Conservation (phyloP, 352 stramenopile genomes). For the Blastocystis sp. region DNA sequence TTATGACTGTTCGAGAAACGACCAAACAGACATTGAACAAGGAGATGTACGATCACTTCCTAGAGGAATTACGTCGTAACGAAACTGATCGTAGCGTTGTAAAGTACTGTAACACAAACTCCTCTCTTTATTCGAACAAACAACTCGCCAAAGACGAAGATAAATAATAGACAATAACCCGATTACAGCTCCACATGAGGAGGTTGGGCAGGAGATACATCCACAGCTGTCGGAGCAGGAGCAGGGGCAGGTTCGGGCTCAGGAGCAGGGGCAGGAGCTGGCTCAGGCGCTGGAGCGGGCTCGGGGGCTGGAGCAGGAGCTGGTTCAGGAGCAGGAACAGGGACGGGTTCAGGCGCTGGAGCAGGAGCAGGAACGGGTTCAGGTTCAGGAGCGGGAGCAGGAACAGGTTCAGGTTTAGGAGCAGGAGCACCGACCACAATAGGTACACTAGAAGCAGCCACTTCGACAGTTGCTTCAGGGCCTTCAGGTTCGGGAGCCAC, state of each 20-base stretch:
- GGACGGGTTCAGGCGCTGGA: not conserved
- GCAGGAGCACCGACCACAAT: not conserved
- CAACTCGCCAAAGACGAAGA: not conserved
- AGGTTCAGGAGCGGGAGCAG: conserved; percentile 9
- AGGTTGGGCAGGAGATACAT: not conserved
- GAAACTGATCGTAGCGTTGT: conserved; percentile 23
- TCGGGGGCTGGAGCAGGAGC: not conserved
- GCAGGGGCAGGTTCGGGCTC: not conserved
- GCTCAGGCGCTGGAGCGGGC: not conserved
- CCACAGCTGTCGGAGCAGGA: not conserved
- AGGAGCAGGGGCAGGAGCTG: not conserved
- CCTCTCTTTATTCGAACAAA: not conserved
- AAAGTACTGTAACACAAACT: not conserved
- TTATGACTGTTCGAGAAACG: not conserved
- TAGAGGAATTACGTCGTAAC: not conserved
- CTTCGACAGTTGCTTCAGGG: not conserved
- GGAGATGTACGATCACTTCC: not conserved
- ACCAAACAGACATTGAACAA: conserved; percentile 7
- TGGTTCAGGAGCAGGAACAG: not conserved
- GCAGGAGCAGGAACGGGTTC: not conserved
- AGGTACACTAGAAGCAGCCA: not conserved
- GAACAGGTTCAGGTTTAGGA: not conserved
- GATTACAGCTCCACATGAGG: not conserved
- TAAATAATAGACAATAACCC: not conserved
- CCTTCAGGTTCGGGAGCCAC: not conserved